phyloP scores from a whole-genome alignment of 78 protist genomes.

The Cavenderia fasciculata region DNA sequence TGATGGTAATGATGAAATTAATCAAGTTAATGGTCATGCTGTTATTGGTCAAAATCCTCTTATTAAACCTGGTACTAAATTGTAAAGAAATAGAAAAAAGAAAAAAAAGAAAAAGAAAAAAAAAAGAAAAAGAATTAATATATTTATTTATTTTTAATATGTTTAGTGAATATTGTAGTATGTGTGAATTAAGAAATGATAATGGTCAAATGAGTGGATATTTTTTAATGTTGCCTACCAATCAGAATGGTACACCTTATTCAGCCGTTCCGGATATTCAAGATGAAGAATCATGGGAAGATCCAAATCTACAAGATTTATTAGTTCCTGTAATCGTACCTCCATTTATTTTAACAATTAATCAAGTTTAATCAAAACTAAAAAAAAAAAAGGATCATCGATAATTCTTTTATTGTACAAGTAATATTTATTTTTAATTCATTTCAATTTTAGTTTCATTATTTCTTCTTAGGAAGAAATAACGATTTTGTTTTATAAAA shows the following conservation, averaged over 20 bases:
- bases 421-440: too few relatives aligned
- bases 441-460: too few relatives aligned
- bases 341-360: background rate
- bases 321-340: conserved; percentile 12
- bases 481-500: too few relatives aligned
- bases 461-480: too few relatives aligned
- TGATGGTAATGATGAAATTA: background rate
- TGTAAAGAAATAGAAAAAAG: background rate
- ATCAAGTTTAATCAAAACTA: conserved; percentile 38
- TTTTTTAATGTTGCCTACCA: background rate
- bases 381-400: too few relatives aligned
- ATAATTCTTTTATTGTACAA: too few relatives aligned
- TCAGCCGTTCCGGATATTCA: background rate
- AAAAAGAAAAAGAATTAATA: background rate
- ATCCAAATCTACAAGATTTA: too few relatives aligned
- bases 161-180: conserved; percentile 37
- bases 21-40: background rate
- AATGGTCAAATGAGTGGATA: conserved; percentile 28
- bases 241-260: background rate
- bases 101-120: background rate
- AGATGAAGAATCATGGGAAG: background rate
- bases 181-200: background rate
- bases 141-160: background rate
- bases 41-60: background rate
- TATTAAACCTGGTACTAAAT: background rate